phyloP scores from a whole-genome alignment of 306 rosid genomes.

The Dryas drummondii region DNA sequence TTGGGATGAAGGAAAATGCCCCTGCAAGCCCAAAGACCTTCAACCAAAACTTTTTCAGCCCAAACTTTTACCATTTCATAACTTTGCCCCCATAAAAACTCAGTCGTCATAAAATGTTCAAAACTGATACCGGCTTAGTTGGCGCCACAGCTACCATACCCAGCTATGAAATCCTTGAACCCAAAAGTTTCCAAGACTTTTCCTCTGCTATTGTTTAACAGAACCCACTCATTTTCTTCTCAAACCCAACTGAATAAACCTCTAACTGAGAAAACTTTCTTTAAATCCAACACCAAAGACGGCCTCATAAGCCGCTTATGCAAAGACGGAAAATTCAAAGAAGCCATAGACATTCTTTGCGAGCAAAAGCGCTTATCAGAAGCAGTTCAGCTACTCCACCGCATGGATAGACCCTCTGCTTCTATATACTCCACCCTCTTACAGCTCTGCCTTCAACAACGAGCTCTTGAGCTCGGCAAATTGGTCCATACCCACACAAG shows the following conservation, averaged over 20 bases:
- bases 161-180: conserved; percentile 18
- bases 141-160: neutral
- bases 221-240: conserved; percentile 31
- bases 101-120: neutral
- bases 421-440: conserved; percentile 47
- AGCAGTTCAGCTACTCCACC: conserved; percentile 45
- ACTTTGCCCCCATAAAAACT: neutral
- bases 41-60: too few species aligned
- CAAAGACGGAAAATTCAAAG: conserved; percentile 36
- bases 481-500: conserved; percentile 54
- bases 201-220: conserved; percentile 10
- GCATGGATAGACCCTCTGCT: conserved; percentile 38
- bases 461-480: conserved; percentile 54
- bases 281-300: conserved; percentile 35
- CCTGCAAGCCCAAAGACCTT: too few species aligned
- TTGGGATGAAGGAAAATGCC: too few species aligned
- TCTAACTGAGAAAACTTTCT: neutral
- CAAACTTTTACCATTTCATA: too few species aligned
- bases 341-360: conserved; percentile 47
- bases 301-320: conserved; percentile 31
- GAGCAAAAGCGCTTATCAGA: conserved; percentile 47
- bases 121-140: too few species aligned
- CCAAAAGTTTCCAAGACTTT: neutral
- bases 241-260: conserved; percentile 16
- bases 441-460: conserved; percentile 41